phyloP scores from a whole-genome alignment of 2,329 filamentous ascomycete genomes.

The Alternaria triticimaculans region DNA sequence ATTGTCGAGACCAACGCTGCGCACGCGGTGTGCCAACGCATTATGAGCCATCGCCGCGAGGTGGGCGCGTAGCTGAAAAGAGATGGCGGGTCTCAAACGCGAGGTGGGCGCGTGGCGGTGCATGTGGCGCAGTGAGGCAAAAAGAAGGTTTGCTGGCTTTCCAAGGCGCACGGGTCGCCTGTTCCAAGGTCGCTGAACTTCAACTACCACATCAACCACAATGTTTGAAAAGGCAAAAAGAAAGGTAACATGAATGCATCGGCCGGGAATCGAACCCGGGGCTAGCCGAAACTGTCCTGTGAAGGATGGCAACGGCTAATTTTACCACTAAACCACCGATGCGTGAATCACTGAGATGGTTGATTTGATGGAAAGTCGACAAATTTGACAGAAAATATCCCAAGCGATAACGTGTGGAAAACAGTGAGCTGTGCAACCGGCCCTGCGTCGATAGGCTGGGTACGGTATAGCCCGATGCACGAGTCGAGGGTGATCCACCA shows the following conservation, averaged over 20 bases:
- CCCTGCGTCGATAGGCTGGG: not conserved
- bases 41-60: slow-evolving; percentile 17
- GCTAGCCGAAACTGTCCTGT: slow-evolving; percentile 24
- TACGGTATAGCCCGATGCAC: not conserved
- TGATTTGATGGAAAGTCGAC: not conserved
- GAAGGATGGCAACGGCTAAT: slow-evolving; percentile 32
- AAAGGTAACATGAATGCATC: slow-evolving; percentile 18
- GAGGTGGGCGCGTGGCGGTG: slow-evolving; percentile 26
- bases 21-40: slow-evolving; percentile 12
- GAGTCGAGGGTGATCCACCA: not conserved
- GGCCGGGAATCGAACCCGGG: slow-evolving; percentile 36
- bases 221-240: not conserved
- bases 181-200: not conserved
- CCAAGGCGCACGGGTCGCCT: not conserved
- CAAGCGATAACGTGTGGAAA: too few relatives aligned
- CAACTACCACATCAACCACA: too few relatives aligned
- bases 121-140: slow-evolving; percentile 2
- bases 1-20: not conserved
- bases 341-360: not conserved
- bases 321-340: slow-evolving; percentile 39
- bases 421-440: not conserved
- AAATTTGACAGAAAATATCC: not conserved
- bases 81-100: slow-evolving; percentile 27
- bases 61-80: slow-evolving; percentile 23
- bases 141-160: not conserved